phyloP scores from a whole-genome alignment of 2,329 filamentous ascomycete genomes.

The Diplodia corticola region DNA sequence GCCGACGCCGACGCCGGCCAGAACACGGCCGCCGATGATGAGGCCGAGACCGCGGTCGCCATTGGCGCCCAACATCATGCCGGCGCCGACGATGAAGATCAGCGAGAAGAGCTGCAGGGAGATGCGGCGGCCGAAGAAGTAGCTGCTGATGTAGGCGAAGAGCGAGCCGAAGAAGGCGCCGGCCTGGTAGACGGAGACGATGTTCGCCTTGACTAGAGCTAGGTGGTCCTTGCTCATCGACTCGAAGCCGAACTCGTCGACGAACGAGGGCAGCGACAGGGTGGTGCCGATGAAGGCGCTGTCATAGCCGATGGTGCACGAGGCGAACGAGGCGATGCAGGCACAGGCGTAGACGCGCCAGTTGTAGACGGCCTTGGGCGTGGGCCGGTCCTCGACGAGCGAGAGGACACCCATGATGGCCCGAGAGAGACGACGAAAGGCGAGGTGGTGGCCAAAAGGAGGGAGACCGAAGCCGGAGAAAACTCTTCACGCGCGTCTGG shows the following conservation, averaged over 20 bases:
- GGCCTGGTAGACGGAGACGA: constrained; percentile 79
- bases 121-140: constrained; percentile 67
- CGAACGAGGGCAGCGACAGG: constrained; percentile 68
- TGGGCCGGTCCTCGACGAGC: constrained; percentile 48
- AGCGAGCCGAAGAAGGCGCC: constrained; percentile 82
- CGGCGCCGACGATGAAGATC: constrained; percentile 70
- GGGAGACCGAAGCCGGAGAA: not conserved
- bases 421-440: not conserved
- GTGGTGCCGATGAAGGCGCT: constrained; percentile 79
- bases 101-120: constrained; percentile 62
- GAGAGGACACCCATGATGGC: constrained; percentile 39
- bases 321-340: constrained; percentile 56
- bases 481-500: not conserved
- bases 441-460: not conserved
- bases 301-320: constrained; percentile 64
- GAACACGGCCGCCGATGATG: constrained; percentile 58
- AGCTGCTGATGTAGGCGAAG: constrained; percentile 64
- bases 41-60: constrained; percentile 50
- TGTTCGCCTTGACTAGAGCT: constrained; percentile 68
- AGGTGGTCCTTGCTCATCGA: constrained; percentile 51
- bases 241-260: constrained; percentile 65
- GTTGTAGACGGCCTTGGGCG: constrained; percentile 60
- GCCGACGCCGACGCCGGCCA: constrained; percentile 59
- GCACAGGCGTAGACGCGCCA: constrained; percentile 60
- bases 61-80: constrained; percentile 66